A percentile compares a stretch with the other conserved stretches of the same genome.
phyloP scores from a whole-genome alignment of 2,329 filamentous ascomycete species.

The Coleophoma crateriformis region DNA sequence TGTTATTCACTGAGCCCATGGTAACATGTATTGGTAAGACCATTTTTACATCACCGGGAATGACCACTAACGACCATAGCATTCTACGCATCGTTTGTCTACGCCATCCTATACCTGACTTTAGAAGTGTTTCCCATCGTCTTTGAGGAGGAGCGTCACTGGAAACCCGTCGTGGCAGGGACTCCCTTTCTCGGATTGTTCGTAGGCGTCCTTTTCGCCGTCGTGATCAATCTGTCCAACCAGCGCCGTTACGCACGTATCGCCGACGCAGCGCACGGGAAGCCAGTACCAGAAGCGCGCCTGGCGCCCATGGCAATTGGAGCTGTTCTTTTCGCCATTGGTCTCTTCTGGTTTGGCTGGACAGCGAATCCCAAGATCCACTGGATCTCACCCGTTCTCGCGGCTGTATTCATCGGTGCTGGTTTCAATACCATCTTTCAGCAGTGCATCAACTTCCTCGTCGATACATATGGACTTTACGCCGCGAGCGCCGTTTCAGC shows the following conservation, averaged over 20 bases:
- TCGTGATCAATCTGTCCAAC: constrained; percentile 40
- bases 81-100: constrained; percentile 66
- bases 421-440: constrained; percentile 26
- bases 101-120: constrained; percentile 65
- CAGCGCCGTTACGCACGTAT: constrained; percentile 20
- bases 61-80: constrained; percentile 55
- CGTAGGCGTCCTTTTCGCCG: constrained; percentile 37
- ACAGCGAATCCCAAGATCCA: constrained; percentile 16
- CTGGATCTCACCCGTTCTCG: constrained; percentile 17
- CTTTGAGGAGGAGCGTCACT: constrained; percentile 55
- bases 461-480: constrained; percentile 40
- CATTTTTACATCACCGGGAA: constrained; percentile 49
- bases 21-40: constrained; percentile 53
- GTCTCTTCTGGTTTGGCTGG: constrained; percentile 25
- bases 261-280: constrained; percentile 26
- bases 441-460: constrained; percentile 25
- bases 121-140: constrained; percentile 53
- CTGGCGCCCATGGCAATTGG: constrained; percentile 39
- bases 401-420: constrained; percentile 21
- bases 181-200: constrained; percentile 51
- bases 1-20: constrained; percentile 53
- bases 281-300: constrained; percentile 37
- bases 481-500: constrained; percentile 40
- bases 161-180: constrained; percentile 53
- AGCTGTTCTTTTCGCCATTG: constrained; percentile 20